phyloP scores from a whole-genome alignment of 345 rosid genomes.

The Lepidium didymum region DNA sequence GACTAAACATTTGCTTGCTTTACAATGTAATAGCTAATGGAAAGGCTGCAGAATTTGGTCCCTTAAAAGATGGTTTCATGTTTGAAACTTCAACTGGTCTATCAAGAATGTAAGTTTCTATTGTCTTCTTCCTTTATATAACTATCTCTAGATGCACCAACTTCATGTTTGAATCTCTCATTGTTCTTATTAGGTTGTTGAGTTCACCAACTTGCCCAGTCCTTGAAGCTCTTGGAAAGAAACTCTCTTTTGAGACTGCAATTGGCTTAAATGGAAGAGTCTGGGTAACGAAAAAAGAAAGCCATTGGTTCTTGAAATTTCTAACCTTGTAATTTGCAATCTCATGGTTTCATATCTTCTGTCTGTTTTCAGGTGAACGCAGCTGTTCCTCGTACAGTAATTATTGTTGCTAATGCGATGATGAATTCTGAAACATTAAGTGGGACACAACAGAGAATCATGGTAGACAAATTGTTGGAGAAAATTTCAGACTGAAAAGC shows the following conservation, averaged over 20 bases:
- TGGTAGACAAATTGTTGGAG: constrained; percentile 2
- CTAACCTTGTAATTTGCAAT: background rate
- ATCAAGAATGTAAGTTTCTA: background rate
- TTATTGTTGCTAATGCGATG: background rate
- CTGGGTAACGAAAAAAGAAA: background rate
- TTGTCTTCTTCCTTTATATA: background rate
- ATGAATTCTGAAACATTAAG: constrained; percentile 2
- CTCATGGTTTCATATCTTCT: background rate
- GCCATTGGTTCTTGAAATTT: background rate
- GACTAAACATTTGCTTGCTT: no score
- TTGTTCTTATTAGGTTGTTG: background rate
- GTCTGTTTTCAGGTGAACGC: constrained; percentile 2
- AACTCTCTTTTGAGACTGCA: background rate
- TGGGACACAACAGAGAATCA: background rate
- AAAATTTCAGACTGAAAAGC: background rate
- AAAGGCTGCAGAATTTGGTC: no score
- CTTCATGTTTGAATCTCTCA: background rate
- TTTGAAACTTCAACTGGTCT: constrained; percentile 5
- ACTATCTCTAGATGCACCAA: background rate
- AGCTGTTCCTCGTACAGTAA: background rate
- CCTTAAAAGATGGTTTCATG: constrained; percentile 7
- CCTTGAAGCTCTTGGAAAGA: constrained; percentile 4
- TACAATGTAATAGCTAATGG: no score
- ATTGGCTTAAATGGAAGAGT: background rate
- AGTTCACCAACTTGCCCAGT: constrained; percentile 4